Base-by-base conservation (phyloP, 306 rosid species). In the Glycine tomentella region DNA sequence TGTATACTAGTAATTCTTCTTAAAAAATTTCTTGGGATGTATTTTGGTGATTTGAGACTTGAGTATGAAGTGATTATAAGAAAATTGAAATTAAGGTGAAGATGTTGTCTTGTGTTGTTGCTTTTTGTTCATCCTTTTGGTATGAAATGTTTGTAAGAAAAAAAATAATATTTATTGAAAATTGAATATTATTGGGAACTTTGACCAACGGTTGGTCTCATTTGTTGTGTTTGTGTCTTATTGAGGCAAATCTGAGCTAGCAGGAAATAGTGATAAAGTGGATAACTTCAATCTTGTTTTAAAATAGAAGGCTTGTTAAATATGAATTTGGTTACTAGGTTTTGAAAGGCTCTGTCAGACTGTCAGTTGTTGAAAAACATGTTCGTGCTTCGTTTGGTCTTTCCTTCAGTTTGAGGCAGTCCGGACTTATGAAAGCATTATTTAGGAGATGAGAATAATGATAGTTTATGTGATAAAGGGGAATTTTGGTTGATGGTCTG, bases 381-480 rank as follows among this genome's bases (percentile, higher is more conserved):
- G 33, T 34, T 31, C 17, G 6, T 4, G 4, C 51, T 40, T 4
- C 73, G 2, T 10, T 17, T 49, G 31, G 38, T 20, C 52, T 16
- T 62, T 62, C 56, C 7, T 59, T 59, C 7, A 16, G 13, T 80
- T 59, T 72, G 31, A 20, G 42, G 38, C 4, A 11, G 72, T 72
- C 72, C 5, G 61, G 51, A 50, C 72, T 52, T 72, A 42, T 55
- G 31, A 25, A 25, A 25, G 31, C 1, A 25, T 25, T 25, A 17
- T 50, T 52, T 68, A 68, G 87, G 55, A 57, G 76, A 56, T 51
- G 78, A 61, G 56, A 62, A 48, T 84, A 25, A 58, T 53, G 61
- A 57, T 74, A 74, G 80, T 77, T 53, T 71, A 50, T 44, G 12
- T 56, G 49, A 40, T 63, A 63, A 75, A 13, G 53, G 62, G 62